Percentiles rank a stretch among this genome's conserved stretches.
Conservation (phyloP, 2,329 filamentous ascomycete genomes). For the Ophiobolus disseminans region DNA sequence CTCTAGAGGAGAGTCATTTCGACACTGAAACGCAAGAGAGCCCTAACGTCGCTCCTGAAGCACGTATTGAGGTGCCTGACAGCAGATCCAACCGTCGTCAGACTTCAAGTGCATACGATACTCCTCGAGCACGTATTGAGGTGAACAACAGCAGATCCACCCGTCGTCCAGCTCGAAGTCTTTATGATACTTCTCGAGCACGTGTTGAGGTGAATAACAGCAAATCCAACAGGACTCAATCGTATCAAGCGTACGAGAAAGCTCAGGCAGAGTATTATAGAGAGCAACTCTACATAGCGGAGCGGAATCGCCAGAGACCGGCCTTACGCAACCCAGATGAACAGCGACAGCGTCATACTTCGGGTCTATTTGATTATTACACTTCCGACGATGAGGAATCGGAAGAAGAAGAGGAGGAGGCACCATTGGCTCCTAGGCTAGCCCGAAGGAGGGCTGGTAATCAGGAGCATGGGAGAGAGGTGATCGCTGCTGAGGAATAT, state of each 20-base stretch:
- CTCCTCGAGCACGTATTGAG: constrained; percentile 29
- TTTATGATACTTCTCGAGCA: constrained; percentile 36
- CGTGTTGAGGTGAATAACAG: constrained; percentile 16
- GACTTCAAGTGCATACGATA: too few species aligned
- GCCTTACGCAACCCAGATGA: constrained; percentile 16
- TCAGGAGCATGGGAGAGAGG: constrained; percentile 22
- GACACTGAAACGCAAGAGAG: too few species aligned
- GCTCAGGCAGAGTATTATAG: too few species aligned
- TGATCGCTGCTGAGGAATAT: constrained; percentile 37
- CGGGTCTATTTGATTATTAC: constrained; percentile 18
- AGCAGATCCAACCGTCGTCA: too few species aligned
- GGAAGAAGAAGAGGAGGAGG: constrained; percentile 10
- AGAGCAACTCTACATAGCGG: too few species aligned
- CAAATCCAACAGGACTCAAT: constrained; percentile 14
- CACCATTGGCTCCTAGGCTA: constrained; percentile 15
- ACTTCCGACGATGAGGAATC: constrained; percentile 27
- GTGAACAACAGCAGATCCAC: constrained; percentile 35
- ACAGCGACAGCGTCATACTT: constrained; percentile 8
- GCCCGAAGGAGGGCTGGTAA: constrained; percentile 26
- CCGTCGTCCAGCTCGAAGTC: constrained; percentile 40
- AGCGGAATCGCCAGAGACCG: too few species aligned
- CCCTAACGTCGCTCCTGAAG: too few species aligned
- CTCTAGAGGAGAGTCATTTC: too few species aligned
- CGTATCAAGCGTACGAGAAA: too few species aligned
- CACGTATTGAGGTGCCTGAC: too few species aligned